phyloP scores from a whole-genome alignment of 306 rosid genomes.

The Amphicarpaea edgeworthii region DNA sequence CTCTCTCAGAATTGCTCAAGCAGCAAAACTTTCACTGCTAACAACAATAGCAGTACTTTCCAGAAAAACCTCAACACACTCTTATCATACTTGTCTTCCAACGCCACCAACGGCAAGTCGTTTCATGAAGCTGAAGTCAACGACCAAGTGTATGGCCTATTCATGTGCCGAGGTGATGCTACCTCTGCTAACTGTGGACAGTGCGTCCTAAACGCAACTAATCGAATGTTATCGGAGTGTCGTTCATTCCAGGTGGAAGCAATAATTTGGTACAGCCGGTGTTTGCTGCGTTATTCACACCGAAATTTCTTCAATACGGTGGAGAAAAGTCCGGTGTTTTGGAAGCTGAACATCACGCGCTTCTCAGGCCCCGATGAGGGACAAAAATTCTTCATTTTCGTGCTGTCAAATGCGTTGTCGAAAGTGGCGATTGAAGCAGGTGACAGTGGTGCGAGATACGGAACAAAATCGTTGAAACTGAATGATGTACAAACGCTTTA shows the following conservation, averaged over 20 bases:
- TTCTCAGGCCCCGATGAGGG: not conserved
- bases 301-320: not conserved
- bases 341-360: not conserved
- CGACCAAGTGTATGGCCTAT: slow-evolving; percentile 18
- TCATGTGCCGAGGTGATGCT: slow-evolving; percentile 47
- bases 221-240: not conserved
- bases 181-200: not conserved
- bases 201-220: slow-evolving; percentile 23
- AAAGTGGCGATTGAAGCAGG: not conserved
- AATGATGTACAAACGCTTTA: slow-evolving; percentile 30
- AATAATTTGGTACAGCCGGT: slow-evolving; percentile 41
- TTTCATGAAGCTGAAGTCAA: not conserved
- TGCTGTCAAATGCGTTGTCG: not conserved
- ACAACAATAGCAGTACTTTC: slow-evolving; percentile 12
- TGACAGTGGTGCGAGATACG: not conserved
- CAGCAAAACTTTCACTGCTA: slow-evolving; percentile 1
- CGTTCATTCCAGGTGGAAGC: not conserved
- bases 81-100: slow-evolving; percentile 41
- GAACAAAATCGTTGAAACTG: not conserved
- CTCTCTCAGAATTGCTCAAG: slow-evolving; percentile 24
- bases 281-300: slow-evolving; percentile 41
- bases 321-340: slow-evolving; percentile 8
- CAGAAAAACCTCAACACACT: not conserved
- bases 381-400: not conserved
- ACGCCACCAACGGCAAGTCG: slow-evolving; percentile 7